Percentiles rank a stretch among this genome's conserved stretches.
These are phyloP conservation scores for Albizia julibrissin DNA, from an alignment of 306 rosid species.

Conservation along the genomic window DNA sequence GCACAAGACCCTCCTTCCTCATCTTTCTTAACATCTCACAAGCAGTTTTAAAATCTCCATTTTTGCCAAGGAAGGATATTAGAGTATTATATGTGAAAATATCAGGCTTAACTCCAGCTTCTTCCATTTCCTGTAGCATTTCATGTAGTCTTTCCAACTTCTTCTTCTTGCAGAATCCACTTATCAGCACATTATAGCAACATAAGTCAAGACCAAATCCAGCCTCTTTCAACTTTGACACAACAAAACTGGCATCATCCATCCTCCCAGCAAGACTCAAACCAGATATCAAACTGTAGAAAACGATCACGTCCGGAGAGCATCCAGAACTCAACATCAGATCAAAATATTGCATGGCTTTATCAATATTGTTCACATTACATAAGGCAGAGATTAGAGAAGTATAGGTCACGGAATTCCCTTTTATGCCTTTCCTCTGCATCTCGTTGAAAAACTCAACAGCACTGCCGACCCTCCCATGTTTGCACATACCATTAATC, in stretches of 20 bases:
- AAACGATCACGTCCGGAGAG: constrained; percentile 61
- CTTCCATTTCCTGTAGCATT: constrained; percentile 68
- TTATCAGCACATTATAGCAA: constrained; percentile 67
- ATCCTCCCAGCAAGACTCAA: constrained; percentile 75
- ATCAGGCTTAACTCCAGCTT: constrained; percentile 61
- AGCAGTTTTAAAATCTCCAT: constrained; percentile 54
- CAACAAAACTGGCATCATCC: constrained; percentile 69
- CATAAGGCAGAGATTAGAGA: constrained; percentile 65
- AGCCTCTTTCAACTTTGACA: constrained; percentile 64
- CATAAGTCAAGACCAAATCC: constrained; percentile 61
- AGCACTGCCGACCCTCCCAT: constrained; percentile 60
- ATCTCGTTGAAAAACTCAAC: constrained; percentile 61
- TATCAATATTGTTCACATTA: constrained; percentile 63
- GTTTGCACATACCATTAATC: constrained; percentile 73
- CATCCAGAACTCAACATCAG: constrained; percentile 62
- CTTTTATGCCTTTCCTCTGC: constrained; percentile 62
- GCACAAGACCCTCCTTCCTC: constrained; percentile 51
- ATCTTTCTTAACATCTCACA: constrained; percentile 56
- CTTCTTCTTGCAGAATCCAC: constrained; percentile 74
- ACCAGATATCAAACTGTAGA: constrained; percentile 73
- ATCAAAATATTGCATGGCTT: constrained; percentile 65
- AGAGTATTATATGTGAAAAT: constrained; percentile 70
- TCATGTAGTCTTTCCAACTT: constrained; percentile 57
- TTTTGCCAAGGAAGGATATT: constrained; percentile 60
- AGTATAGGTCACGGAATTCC: constrained; percentile 60